Conservation (phyloP, 768 basidiomycete species). For the Boletus vinaceobasis region DNA sequence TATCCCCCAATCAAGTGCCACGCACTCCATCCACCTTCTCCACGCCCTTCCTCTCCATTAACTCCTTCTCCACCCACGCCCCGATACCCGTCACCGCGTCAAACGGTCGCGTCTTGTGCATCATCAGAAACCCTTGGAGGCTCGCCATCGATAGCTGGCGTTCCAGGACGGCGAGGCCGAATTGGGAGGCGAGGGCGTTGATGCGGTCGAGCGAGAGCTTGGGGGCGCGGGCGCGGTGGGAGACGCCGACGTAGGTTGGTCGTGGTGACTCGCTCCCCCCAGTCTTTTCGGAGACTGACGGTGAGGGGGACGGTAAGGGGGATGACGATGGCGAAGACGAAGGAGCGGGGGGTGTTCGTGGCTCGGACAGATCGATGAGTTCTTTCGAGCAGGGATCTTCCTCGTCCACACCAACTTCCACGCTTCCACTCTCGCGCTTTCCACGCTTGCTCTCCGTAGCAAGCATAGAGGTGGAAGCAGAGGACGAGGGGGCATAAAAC, state of each 20-base stretch:
- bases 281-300: constrained; percentile 16
- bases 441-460: neutral
- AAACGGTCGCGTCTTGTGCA: constrained; percentile 56
- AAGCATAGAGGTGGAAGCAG: neutral
- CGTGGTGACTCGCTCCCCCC: neutral
- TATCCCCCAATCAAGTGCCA: too few relatives aligned
- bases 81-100: constrained; percentile 47
- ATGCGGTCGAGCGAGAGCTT: constrained; percentile 40
- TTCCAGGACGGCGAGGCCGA: constrained; percentile 52
- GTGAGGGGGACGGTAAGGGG: neutral
- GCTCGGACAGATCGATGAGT: constrained; percentile 18
- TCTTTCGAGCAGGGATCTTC: neutral
- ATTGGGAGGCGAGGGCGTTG: constrained; percentile 48
- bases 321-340: neutral
- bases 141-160: constrained; percentile 41
- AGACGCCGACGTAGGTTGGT: constrained; percentile 11
- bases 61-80: constrained; percentile 51
- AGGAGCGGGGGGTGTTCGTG: neutral
- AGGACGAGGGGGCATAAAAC: constrained; percentile 54
- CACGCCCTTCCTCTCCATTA: constrained; percentile 1
- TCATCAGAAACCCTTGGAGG: constrained; percentile 63
- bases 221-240: constrained; percentile 37
- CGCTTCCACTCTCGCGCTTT: neutral
- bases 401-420: neutral
- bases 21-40: neutral